A percentile compares a stretch with the other conserved stretches of the same genome.
These are phyloP conservation scores for Chrysanthemum makinoi DNA, from an alignment of 129 eudicot genomes.

Conservation along the genomic window DNA sequence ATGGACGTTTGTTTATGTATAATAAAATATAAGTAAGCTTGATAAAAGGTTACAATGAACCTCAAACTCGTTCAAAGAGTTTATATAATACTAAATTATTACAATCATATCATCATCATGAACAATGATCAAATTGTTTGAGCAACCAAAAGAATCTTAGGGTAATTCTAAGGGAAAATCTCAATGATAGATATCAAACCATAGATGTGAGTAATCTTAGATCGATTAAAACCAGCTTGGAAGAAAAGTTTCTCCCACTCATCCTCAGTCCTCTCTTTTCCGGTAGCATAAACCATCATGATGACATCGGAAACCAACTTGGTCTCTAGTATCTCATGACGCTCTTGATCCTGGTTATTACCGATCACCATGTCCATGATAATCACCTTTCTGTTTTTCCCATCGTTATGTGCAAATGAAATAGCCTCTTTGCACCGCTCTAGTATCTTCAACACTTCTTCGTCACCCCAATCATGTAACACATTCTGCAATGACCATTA, in stretches of 20 bases:
- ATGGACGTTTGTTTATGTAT: no score
- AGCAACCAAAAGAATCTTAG: background rate
- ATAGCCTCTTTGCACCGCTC: constrained; percentile 29
- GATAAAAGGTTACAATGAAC: no score
- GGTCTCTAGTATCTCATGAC: constrained; percentile 15
- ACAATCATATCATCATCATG: no score
- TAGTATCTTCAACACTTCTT: constrained; percentile 30
- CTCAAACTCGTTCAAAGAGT: no score
- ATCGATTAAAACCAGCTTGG: constrained; percentile 21
- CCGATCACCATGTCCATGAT: constrained; percentile 37
- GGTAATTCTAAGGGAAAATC: constrained; percentile 19
- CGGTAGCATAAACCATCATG: constrained; percentile 27
- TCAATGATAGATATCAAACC: constrained; percentile 32
- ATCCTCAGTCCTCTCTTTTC: constrained; percentile 25
- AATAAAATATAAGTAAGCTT: no score
- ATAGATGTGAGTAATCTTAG: constrained; percentile 20
- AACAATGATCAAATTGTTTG: no score
- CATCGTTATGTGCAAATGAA: background rate
- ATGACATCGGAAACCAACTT: constrained; percentile 27
- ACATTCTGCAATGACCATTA: constrained; percentile 14
- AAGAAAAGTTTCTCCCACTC: constrained; percentile 30
- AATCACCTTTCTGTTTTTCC: constrained; percentile 29
- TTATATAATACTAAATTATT: no score
- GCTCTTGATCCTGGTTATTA: background rate
- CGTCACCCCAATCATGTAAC: constrained; percentile 37